Evolutionary conservation across 371 early-diverging fungal genomes (phyloP).

Genomic region (Haplosporangium sp.): DNA sequence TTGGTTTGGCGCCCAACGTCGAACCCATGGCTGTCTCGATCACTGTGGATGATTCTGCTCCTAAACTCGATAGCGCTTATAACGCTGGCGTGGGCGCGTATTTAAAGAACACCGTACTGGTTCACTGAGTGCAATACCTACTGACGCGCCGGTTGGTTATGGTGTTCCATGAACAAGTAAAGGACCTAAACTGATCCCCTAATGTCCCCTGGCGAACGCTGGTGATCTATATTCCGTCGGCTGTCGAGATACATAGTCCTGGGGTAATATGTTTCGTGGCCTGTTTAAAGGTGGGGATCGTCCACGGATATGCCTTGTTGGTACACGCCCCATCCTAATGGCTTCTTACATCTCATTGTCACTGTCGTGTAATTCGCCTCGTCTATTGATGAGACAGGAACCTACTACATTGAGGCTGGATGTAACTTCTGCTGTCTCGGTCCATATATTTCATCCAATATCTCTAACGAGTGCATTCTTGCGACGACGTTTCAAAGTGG

Average conservation of each 20-base stretch:
- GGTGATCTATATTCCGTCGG: neutral
- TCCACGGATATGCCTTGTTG: conserved; percentile 31
- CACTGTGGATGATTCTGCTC: too few relatives aligned
- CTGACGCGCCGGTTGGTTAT: too few relatives aligned
- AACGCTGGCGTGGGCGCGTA: too few relatives aligned
- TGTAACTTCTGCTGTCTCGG: neutral
- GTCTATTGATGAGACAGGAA: neutral
- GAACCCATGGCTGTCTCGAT: neutral
- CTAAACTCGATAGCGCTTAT: too few relatives aligned
- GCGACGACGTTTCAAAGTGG: too few relatives aligned
- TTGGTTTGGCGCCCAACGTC: too few relatives aligned
- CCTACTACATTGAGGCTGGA: neutral
- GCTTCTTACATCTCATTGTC: neutral
- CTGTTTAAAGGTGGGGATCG: conserved; percentile 34
- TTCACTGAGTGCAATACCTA: too few relatives aligned
- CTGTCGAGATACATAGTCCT: neutral
- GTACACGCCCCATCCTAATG: conserved; percentile 24
- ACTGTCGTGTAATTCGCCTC: neutral
- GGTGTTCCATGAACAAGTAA: neutral
- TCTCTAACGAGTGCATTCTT: too few relatives aligned
- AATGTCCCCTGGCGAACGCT: neutral
- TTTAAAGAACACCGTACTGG: too few relatives aligned
- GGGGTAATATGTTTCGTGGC: neutral
- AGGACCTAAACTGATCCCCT: neutral
- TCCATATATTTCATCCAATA: too few relatives aligned